Conservation (phyloP, 2,329 filamentous ascomycete species). For the Colletotrichum siamense region DNA sequence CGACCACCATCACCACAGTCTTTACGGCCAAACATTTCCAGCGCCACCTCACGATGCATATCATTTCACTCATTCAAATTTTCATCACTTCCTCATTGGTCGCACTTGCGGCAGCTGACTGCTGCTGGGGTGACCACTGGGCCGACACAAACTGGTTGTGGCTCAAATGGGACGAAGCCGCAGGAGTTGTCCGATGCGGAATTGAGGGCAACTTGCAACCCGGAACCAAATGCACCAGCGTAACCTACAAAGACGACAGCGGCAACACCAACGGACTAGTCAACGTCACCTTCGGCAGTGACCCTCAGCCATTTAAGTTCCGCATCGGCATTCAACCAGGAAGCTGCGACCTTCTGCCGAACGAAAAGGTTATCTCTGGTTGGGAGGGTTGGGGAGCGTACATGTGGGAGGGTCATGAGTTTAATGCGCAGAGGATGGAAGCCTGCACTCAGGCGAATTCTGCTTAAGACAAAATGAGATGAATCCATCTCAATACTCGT, state of each 20-base stretch:
- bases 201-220: not conserved
- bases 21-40: not conserved
- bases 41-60: not conserved
- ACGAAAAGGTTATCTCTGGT: not conserved
- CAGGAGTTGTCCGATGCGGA: not conserved
- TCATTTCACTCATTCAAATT: not conserved
- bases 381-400: conserved; percentile 9
- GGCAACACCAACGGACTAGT: not conserved
- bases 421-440: not conserved
- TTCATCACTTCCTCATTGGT: not conserved
- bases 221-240: not conserved
- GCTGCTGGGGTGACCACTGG: not conserved
- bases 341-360: not conserved
- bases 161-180: not conserved
- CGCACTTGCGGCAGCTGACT: not conserved
- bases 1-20: not conserved
- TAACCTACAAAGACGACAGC: not conserved
- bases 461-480: not conserved
- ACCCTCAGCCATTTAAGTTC: not conserved
- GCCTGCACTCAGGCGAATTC: not conserved
- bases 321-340: not conserved
- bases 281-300: not conserved
- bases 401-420: not conserved
- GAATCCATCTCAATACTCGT: not conserved
- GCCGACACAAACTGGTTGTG: not conserved